phyloP scores from a whole-genome alignment of 169 alveolate genomes.

The Pseudocohnilembus persalinus region DNA sequence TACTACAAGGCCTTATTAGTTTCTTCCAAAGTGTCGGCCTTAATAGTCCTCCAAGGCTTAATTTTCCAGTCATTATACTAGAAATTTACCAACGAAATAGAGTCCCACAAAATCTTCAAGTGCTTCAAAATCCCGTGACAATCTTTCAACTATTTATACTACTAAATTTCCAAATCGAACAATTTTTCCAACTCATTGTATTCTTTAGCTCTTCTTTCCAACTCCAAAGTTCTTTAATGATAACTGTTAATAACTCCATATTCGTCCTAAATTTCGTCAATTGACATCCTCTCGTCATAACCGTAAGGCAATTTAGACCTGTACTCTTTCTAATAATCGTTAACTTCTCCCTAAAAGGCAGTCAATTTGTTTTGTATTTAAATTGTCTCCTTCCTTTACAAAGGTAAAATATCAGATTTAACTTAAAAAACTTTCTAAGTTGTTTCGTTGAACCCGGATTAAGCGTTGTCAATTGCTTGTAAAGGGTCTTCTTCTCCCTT shows the following conservation, averaged over 20 bases:
- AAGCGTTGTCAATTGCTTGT: constrained; percentile 85
- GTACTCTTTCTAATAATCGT: constrained; percentile 82
- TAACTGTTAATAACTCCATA: constrained; percentile 73
- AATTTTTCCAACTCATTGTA: constrained; percentile 92
- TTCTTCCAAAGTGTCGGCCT: constrained; percentile 88
- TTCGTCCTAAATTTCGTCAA: constrained; percentile 64
- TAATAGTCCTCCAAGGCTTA: constrained; percentile 92
- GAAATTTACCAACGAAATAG: constrained; percentile 81
- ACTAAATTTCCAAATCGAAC: constrained; percentile 91
- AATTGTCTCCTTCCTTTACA: constrained; percentile 80
- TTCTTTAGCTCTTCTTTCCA: constrained; percentile 83
- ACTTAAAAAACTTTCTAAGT: constrained; percentile 87
- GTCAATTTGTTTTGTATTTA: constrained; percentile 82
- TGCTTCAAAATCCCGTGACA: constrained; percentile 85
- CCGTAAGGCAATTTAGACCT: constrained; percentile 70
- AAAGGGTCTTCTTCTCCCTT: constrained; percentile 83
- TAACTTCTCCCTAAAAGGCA: constrained; percentile 78
- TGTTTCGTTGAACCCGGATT: constrained; percentile 86
- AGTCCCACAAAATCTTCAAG: constrained; percentile 94
- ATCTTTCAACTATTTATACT: constrained; percentile 90
- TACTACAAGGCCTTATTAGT: constrained; percentile 84
- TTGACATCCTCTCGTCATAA: constrained; percentile 37
- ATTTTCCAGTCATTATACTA: constrained; percentile 93
- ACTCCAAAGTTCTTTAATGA: constrained; percentile 70
- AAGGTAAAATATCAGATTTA: constrained; percentile 85